Evolutionary conservation across 306 rosid species (phyloP).

Genomic region (Dryas alaskensis): DNA sequence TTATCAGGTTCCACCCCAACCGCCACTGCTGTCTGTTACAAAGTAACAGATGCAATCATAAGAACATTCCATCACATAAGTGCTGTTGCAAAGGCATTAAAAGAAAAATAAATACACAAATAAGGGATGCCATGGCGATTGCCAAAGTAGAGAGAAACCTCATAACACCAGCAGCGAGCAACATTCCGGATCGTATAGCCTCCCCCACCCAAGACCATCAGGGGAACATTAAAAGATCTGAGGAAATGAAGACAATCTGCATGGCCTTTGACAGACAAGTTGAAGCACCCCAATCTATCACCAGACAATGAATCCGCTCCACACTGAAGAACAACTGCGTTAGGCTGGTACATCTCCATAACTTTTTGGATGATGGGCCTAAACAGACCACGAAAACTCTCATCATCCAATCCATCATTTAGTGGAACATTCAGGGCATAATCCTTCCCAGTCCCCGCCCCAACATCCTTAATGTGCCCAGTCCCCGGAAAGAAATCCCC

Average conservation of each 20-base stretch:
- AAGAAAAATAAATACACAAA: slow-evolving; percentile 4
- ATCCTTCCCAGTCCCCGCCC: slow-evolving; percentile 69
- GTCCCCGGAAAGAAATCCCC: slow-evolving; percentile 95
- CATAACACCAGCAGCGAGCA: slow-evolving; percentile 97
- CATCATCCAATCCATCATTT: slow-evolving; percentile 86
- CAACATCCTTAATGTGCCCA: slow-evolving; percentile 72
- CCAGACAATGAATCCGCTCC: slow-evolving; percentile 93
- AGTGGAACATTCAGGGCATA: slow-evolving; percentile 82
- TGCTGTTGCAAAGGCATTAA: not conserved
- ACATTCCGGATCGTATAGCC: slow-evolving; percentile 90
- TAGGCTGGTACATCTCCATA: slow-evolving; percentile 83
- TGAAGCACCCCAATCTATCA: slow-evolving; percentile 90
- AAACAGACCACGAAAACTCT: slow-evolving; percentile 68
- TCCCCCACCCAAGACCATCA: slow-evolving; percentile 92
- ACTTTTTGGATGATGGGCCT: slow-evolving; percentile 70
- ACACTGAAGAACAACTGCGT: slow-evolving; percentile 87
- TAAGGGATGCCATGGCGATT: slow-evolving; percentile 8
- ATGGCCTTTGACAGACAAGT: slow-evolving; percentile 85
- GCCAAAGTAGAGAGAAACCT: slow-evolving; percentile 46
- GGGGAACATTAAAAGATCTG: slow-evolving; percentile 79
- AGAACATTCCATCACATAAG: not conserved
- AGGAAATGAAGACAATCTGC: slow-evolving; percentile 84
- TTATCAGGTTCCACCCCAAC: slow-evolving; percentile 93
- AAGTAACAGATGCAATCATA: slow-evolving; percentile 23
- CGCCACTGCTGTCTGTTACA: slow-evolving; percentile 85